phyloP scores from a whole-genome alignment of 2,329 filamentous ascomycete species.

The Claviceps humidiphila region DNA sequence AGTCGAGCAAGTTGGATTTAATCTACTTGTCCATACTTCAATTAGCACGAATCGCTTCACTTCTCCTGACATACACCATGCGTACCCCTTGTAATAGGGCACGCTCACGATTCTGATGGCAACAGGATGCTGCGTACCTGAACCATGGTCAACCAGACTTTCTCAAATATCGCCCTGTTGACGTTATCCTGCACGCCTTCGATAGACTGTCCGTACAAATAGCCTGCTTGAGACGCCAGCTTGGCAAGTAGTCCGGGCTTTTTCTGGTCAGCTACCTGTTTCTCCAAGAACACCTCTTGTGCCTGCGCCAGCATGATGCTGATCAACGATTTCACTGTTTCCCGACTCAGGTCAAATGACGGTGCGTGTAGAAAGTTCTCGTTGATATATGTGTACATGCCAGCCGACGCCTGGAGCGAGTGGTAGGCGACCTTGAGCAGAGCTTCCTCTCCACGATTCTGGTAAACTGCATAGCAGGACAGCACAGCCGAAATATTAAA shows the following conservation, averaged over 20 bases:
- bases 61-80: neutral
- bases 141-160: conserved; percentile 74
- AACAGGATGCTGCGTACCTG: conserved; percentile 40
- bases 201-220: conserved; percentile 73
- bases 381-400: conserved; percentile 99
- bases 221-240: conserved; percentile 78
- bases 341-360: conserved; percentile 85
- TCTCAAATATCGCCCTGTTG: conserved; percentile 81
- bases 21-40: conserved; percentile 25
- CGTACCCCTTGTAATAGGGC: no score
- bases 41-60: neutral
- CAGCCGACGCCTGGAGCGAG: conserved; percentile 92
- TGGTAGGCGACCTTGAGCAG: conserved; percentile 95
- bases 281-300: conserved; percentile 95
- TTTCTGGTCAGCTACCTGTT: conserved; percentile 84
- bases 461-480: conserved; percentile 86
- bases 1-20: conserved; percentile 73
- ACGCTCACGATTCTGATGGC: no score
- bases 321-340: conserved; percentile 92
- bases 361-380: conserved; percentile 98
- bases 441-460: conserved; percentile 82
- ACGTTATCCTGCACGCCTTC: conserved; percentile 92
- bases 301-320: conserved; percentile 87
- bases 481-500: conserved; percentile 98
- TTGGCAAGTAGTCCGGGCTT: conserved; percentile 88